A percentile compares a stretch with the other conserved stretches of the same genome.
Evolutionary conservation across 2,329 filamentous ascomycete genomes (phyloP).

Genomic region (Penicillium sp.): DNA sequence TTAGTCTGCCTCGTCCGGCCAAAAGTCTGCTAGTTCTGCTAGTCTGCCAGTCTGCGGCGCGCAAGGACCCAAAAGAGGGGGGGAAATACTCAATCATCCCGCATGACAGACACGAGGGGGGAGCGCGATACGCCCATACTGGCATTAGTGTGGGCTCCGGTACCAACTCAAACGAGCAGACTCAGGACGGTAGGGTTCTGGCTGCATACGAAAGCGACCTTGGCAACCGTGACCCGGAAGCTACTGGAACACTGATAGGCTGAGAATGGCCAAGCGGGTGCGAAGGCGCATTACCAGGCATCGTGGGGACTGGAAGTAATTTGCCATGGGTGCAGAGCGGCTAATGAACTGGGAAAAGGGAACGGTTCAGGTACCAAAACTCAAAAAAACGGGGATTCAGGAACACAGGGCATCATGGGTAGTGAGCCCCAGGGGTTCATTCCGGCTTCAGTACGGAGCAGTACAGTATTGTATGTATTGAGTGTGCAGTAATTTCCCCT

Average conservation of each 20-base stretch:
- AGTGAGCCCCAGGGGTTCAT: slow-evolving; percentile 24
- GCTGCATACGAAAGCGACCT: neutral
- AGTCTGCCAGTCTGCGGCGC: neutral
- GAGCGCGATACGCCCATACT: slow-evolving; percentile 16
- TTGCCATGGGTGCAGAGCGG: slow-evolving; percentile 2
- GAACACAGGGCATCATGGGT: slow-evolving; percentile 8
- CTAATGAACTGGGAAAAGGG: neutral
- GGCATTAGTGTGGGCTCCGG: neutral
- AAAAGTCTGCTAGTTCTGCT: neutral
- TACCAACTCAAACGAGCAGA: slow-evolving; percentile 3
- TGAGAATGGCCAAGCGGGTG: slow-evolving; percentile 3
- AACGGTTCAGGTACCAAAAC: slow-evolving; percentile 20
- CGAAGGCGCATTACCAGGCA: neutral
- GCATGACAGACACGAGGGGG: neutral
- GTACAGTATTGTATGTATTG: too few species aligned
- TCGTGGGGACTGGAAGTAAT: slow-evolving; percentile 9
- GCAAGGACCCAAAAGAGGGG: neutral
- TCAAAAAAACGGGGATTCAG: neutral
- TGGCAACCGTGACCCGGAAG: slow-evolving; percentile 3
- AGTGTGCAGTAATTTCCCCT: neutral
- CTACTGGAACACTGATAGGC: slow-evolving; percentile 1
- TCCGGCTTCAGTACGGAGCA: too few species aligned
- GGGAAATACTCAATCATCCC: neutral
- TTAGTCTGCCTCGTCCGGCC: neutral
- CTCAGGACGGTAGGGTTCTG: neutral